Evolutionary conservation across 768 basidiomycete genomes (phyloP).

Genomic region (Hebeloma cylindrosporum): DNA sequence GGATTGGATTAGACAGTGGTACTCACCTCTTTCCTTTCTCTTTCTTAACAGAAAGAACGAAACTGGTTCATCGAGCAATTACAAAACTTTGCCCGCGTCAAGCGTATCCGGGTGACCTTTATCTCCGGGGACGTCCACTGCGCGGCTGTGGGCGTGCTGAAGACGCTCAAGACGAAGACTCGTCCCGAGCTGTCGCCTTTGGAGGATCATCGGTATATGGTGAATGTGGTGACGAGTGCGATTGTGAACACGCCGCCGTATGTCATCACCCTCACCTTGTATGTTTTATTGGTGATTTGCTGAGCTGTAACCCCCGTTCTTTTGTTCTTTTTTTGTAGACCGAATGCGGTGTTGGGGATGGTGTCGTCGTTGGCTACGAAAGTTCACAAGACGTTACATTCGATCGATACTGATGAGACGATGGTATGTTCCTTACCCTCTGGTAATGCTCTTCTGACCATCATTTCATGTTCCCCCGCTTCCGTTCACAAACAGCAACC

Average conservation of each 20-base stretch:
- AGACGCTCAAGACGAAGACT: slow-evolving; percentile 58
- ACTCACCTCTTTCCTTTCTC: background rate
- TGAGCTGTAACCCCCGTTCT: too few species aligned
- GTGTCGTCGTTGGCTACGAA: slow-evolving; percentile 80
- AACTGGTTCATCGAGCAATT: slow-evolving; percentile 84
- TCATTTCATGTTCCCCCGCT: background rate
- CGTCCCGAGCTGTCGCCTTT: slow-evolving; percentile 48
- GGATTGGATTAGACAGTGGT: too few species aligned
- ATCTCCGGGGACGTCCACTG: slow-evolving; percentile 94
- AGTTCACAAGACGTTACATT: slow-evolving; percentile 83
- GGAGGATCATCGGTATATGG: slow-evolving; percentile 83
- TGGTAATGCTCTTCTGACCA: background rate
- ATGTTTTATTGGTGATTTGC: background rate
- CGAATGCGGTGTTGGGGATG: slow-evolving; percentile 70
- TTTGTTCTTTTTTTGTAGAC: slow-evolving; percentile 50
- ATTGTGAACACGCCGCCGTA: slow-evolving; percentile 94
- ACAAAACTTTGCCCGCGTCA: slow-evolving; percentile 66
- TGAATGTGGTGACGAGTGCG: slow-evolving; percentile 88
- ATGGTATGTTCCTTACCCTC: slow-evolving; percentile 53
- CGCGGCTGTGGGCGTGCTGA: slow-evolving; percentile 78
- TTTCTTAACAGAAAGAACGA: slow-evolving; percentile 67
- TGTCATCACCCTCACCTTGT: slow-evolving; percentile 27
- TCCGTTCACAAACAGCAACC: slow-evolving; percentile 51
- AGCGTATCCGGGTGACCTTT: slow-evolving; percentile 76
- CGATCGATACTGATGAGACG: slow-evolving; percentile 78